A percentile compares a stretch with the other conserved stretches of the same genome.
Evolutionary conservation across 805 yeast species (phyloP).

Genomic region (Kurtzmaniella cleridarum): DNA sequence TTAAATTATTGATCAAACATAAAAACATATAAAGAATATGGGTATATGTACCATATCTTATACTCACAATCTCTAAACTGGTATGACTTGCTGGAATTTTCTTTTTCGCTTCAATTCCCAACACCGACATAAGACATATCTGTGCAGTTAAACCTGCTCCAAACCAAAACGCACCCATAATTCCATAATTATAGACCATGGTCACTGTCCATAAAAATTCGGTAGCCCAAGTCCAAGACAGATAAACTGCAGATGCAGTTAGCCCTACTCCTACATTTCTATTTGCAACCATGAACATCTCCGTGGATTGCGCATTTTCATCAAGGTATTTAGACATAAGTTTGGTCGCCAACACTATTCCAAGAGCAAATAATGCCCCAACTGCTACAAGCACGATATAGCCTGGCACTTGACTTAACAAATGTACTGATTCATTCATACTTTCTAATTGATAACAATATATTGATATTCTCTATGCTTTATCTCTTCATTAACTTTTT

Average conservation of each 20-base stretch:
- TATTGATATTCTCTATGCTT: no score
- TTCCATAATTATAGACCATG: conserved; percentile 22
- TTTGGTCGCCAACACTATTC: conserved; percentile 21
- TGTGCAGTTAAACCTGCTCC: conserved; percentile 23
- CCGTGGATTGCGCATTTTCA: conserved; percentile 21
- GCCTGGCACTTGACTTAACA: conserved; percentile 22
- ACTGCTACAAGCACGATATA: conserved; percentile 27
- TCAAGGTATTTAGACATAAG: conserved; percentile 17
- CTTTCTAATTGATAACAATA: no score
- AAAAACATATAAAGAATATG: conserved; percentile 22
- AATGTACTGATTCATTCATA: conserved; percentile 7
- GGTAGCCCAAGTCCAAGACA: conserved; percentile 26
- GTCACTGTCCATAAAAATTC: conserved; percentile 20
- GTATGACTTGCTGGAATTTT: conserved; percentile 24
- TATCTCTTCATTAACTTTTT: no score
- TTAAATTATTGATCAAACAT: conserved; percentile 17
- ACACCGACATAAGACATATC: conserved; percentile 18
- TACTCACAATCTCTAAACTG: conserved; percentile 23
- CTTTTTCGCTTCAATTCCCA: conserved; percentile 23
- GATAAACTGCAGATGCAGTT: conserved; percentile 19
- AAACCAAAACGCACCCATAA: conserved; percentile 19
- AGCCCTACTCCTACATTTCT: conserved; percentile 17
- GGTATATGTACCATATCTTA: conserved; percentile 20
- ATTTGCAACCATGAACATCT: conserved; percentile 24
- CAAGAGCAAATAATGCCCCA: conserved; percentile 25